Base-by-base conservation (phyloP, 2,329 filamentous ascomycete genomes). In the Huntiella savannae region DNA sequence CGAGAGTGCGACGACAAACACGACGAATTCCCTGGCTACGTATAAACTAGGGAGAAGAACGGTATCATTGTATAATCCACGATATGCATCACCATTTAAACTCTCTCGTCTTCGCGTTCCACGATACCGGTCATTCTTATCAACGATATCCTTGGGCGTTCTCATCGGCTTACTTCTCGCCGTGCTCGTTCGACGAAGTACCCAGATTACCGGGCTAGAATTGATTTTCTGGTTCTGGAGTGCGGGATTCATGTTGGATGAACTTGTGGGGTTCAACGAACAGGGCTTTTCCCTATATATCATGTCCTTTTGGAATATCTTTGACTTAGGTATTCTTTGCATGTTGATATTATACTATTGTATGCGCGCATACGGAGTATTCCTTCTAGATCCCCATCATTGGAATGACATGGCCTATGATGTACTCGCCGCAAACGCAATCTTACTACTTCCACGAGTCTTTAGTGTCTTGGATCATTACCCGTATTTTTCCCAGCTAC, bases 211-310 rank as follows among this genome's bases (percentile, higher is more conserved):
- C 1, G 73, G 74, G 0, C 65, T 95, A 7, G 88, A 96, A 59
- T 67, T 95, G 12, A 60, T 94, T 10, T 95, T 96, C 62, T 96
- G 88, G 88, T 84, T 95, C 60, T 96, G 88, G 87, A 93, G 85
- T 57, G 84, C 85, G 19, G 88, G 88, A 1, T 95, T 92, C 61
- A 93, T 95, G 85, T 74, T 95, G 32, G 88, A 95, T 56, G 88
- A 95, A 62, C 73, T 96, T 16, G 86, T 95, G 13, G 87, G 87
- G 8, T 95, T 95, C 67, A 94, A 87, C 53, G 88, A 96, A 60
- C 86, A 95, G 62, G 88, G 88, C 2, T 95, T 95, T 59, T 87
- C 86, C 34, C 73, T 96, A 28, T 96, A 95, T 62, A 84, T 95
- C 56, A 88, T 95, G 77, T 93, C 85, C 59, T 91, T 95, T 60